phyloP scores from a whole-genome alignment of 345 rosid genomes.

The Eutrema yunnanense region DNA sequence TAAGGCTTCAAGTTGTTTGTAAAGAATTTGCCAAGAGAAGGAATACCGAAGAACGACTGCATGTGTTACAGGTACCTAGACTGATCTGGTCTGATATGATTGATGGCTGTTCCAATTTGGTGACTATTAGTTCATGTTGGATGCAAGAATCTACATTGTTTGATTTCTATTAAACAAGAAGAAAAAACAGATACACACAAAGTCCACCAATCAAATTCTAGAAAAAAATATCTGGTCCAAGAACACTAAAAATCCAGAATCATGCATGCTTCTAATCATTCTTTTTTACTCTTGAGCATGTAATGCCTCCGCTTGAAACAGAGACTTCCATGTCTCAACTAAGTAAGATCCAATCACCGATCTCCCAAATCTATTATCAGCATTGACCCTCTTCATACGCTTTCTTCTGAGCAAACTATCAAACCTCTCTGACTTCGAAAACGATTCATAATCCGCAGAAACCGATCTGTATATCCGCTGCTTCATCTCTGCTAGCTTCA shows the following conservation, averaged over 20 bases:
- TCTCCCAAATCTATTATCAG: background rate
- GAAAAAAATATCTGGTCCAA: background rate
- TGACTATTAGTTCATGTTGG: too few species aligned
- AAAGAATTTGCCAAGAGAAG: too few species aligned
- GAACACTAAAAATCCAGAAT: background rate
- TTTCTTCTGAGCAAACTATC: background rate
- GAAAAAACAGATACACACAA: too few species aligned
- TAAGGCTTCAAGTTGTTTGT: too few species aligned
- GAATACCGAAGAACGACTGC: too few species aligned
- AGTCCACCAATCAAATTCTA: background rate
- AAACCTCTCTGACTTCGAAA: conserved; percentile 1
- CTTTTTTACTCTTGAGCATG: background rate
- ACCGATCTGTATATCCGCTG: background rate
- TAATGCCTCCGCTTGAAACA: background rate
- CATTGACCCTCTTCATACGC: background rate
- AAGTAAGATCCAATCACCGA: conserved; percentile 1
- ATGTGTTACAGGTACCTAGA: too few species aligned
- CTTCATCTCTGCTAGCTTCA: conserved; percentile 15
- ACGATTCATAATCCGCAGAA: too few species aligned
- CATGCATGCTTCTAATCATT: background rate
- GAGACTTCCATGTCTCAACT: conserved; percentile 9
- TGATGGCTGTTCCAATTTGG: too few species aligned
- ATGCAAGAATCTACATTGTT: background rate
- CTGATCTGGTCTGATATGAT: too few species aligned
- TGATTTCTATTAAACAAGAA: background rate